phyloP scores from a whole-genome alignment of 257 asterid species.

The Solanum commersonii region DNA sequence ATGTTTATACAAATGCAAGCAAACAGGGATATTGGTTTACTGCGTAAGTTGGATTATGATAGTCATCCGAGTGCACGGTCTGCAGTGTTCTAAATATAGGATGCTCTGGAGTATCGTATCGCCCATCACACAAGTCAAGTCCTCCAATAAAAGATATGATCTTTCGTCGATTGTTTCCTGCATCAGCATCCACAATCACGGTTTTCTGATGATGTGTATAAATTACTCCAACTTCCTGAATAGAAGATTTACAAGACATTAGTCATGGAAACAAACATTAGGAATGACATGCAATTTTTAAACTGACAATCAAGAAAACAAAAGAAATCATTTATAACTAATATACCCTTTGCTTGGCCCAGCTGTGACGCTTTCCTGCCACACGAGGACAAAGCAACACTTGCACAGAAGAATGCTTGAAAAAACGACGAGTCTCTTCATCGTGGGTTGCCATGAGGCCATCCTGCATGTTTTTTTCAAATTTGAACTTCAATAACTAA shows the following conservation, averaged over 20 bases:
- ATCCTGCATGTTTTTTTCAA: conserved; percentile 34
- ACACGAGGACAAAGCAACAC: conserved; percentile 91
- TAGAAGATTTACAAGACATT: background rate
- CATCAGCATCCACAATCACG: conserved; percentile 92
- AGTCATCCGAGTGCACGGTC: conserved; percentile 72
- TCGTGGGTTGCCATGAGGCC: conserved; percentile 98
- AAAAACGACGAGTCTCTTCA: conserved; percentile 90
- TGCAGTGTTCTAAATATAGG: conserved; percentile 63
- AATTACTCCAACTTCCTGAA: conserved; percentile 88
- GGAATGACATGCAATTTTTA: background rate
- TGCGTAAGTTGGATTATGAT: conserved; percentile 81
- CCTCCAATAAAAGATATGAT: conserved; percentile 88
- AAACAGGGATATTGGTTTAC: conserved; percentile 30
- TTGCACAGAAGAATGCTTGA: conserved; percentile 92
- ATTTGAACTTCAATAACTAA: background rate
- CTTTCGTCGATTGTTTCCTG: conserved; percentile 66
- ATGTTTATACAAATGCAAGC: background rate
- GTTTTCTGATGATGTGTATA: conserved; percentile 99
- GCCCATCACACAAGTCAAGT: conserved; percentile 87
- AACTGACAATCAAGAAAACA: background rate
- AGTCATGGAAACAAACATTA: background rate
- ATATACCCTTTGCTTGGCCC: conserved; percentile 79
- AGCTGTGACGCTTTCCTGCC: conserved; percentile 97
- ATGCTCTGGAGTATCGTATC: conserved; percentile 87
- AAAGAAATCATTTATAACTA: background rate